phyloP scores from a whole-genome alignment of 2,329 filamentous ascomycete species.

The Furcasterigmium furcatum region DNA sequence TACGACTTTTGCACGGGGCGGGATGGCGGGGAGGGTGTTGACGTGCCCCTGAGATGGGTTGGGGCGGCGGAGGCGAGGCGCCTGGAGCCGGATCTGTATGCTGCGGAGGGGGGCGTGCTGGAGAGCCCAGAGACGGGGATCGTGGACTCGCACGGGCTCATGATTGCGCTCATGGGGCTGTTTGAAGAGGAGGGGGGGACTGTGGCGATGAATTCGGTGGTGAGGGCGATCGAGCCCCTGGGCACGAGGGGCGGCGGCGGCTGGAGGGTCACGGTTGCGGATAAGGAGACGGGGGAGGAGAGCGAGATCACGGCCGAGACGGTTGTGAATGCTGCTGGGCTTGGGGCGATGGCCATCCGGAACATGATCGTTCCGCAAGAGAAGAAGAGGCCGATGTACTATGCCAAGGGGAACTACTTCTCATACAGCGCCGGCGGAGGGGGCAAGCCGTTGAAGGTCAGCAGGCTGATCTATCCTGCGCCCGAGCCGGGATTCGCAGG shows the following conservation, averaged over 20 bases:
- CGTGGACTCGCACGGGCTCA: slow-evolving; percentile 80
- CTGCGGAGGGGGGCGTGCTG: slow-evolving; percentile 68
- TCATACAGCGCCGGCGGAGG: slow-evolving; percentile 62
- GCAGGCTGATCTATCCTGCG: slow-evolving; percentile 82
- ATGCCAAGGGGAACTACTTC: slow-evolving; percentile 95
- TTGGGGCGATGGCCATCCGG: slow-evolving; percentile 71
- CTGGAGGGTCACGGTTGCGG: slow-evolving; percentile 64
- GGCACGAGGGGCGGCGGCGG: slow-evolving; percentile 48
- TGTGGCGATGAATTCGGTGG: slow-evolving; percentile 64
- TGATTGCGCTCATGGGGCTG: slow-evolving; percentile 73
- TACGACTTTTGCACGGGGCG: slow-evolving; percentile 35
- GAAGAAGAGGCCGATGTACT: slow-evolving; percentile 62
- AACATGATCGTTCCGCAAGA: slow-evolving; percentile 72
- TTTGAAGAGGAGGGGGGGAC: slow-evolving; percentile 77
- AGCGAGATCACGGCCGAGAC: slow-evolving; percentile 69
- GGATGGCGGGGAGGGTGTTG: slow-evolving; percentile 14
- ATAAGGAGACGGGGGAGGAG: slow-evolving; percentile 40
- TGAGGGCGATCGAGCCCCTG: slow-evolving; percentile 56
- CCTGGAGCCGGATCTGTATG: slow-evolving; percentile 70
- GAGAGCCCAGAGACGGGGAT: slow-evolving; percentile 87
- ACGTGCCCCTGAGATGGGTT: slow-evolving; percentile 72
- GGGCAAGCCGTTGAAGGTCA: slow-evolving; percentile 49
- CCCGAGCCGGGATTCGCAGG: slow-evolving; percentile 79
- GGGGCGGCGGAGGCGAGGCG: slow-evolving; percentile 54
- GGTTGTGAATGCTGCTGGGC: slow-evolving; percentile 81